These are phyloP conservation scores for Venturia pyrina DNA, from an alignment of 2,329 filamentous ascomycete genomes.

Conservation along the genomic window DNA sequence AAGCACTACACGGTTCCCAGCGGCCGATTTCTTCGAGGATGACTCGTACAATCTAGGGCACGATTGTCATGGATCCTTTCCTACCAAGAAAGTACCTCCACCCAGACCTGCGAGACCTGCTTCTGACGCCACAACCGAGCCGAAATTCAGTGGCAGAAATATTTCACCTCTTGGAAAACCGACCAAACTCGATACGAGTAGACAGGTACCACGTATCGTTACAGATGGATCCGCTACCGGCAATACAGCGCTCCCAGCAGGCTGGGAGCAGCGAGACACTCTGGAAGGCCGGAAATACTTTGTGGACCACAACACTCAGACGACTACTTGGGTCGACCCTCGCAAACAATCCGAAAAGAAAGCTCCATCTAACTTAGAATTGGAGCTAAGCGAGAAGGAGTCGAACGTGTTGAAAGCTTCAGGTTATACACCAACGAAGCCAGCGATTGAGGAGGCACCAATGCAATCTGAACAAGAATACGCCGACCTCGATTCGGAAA, in stretches of 20 bases:
- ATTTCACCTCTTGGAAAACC: background rate
- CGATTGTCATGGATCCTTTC: background rate
- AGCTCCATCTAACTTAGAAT: background rate
- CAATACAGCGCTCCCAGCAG: constrained; percentile 65
- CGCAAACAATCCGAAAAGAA: constrained; percentile 82
- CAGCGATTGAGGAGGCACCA: too few relatives aligned
- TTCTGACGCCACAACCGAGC: background rate
- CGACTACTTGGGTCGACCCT: constrained; percentile 97
- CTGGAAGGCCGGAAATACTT: constrained; percentile 93
- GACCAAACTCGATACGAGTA: background rate
- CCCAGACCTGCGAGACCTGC: background rate
- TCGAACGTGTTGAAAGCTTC: background rate
- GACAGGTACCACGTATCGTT: constrained; percentile 36
- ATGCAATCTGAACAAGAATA: too few relatives aligned
- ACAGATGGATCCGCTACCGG: constrained; percentile 38
- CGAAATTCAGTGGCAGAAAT: background rate
- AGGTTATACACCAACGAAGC: background rate
- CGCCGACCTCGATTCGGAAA: too few relatives aligned
- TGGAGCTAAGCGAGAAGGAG: background rate
- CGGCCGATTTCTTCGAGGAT: background rate
- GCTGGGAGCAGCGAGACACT: constrained; percentile 94
- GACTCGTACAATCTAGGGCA: background rate
- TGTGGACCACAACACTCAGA: constrained; percentile 96
- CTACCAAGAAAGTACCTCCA: background rate
- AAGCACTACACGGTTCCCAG: background rate